Conservation (phyloP, 306 rosid genomes). For the Purshia tridentata region DNA sequence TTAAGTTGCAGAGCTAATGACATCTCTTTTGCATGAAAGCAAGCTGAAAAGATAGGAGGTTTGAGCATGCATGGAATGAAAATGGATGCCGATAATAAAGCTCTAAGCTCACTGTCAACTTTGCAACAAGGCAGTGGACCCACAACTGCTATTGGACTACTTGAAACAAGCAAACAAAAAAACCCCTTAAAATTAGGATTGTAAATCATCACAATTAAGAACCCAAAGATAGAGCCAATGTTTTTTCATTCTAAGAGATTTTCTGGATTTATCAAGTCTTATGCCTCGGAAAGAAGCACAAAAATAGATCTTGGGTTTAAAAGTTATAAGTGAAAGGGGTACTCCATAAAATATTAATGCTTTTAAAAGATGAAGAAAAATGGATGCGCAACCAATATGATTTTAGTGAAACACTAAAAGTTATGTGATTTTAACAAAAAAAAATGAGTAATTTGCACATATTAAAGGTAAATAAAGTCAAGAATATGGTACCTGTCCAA, state of each 20-base stretch:
- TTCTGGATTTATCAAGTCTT: neutral
- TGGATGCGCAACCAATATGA: neutral
- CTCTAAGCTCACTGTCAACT: slow-evolving; percentile 2
- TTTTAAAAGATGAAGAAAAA: neutral
- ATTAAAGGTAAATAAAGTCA: neutral
- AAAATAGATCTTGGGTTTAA: neutral
- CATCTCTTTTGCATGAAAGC: slow-evolving; percentile 4
- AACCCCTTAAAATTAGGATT: neutral
- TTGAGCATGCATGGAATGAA: slow-evolving; percentile 7
- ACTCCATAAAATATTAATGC: neutral
- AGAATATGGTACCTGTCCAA: slow-evolving; percentile 67
- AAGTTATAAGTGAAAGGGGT: neutral
- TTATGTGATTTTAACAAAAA: neutral
- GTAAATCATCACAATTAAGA: neutral
- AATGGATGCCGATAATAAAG: neutral
- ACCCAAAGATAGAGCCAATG: neutral
- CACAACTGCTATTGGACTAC: neutral
- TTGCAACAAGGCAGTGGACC: neutral
- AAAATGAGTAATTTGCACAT: neutral
- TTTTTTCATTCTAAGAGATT: neutral
- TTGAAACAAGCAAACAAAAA: neutral
- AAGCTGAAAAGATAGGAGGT: slow-evolving; percentile 11
- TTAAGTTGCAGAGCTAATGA: slow-evolving; percentile 13
- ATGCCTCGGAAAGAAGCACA: neutral
- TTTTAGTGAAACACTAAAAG: neutral